Percentiles rank a stretch among this genome's conserved stretches.
These are phyloP conservation scores for Nicotiana sylvestris DNA, from an alignment of 257 asterid species.

Conservation along the genomic window DNA sequence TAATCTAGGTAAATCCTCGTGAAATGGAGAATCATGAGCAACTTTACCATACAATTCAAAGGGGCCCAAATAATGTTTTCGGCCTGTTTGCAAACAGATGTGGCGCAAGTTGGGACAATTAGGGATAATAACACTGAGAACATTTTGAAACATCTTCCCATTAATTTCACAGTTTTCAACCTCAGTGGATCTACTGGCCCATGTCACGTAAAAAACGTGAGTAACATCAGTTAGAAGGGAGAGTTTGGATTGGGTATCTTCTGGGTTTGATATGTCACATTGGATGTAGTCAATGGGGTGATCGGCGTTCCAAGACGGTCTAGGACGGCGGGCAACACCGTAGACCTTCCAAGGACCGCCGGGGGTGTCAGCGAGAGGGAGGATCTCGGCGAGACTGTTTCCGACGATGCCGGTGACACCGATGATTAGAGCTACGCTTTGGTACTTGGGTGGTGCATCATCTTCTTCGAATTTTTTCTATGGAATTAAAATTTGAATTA, in stretches of 20 bases:
- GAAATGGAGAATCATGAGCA: constrained; percentile 62
- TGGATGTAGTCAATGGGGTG: constrained; percentile 66
- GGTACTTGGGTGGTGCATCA: constrained; percentile 52
- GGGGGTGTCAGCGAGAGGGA: constrained; percentile 92
- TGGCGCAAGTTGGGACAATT: constrained; percentile 66
- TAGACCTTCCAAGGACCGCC: constrained; percentile 98
- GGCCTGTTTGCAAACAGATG: constrained; percentile 71
- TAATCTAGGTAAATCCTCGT: constrained; percentile 74
- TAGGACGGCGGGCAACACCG: constrained; percentile 86
- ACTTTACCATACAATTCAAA: constrained; percentile 42
- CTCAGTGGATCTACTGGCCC: constrained; percentile 64
- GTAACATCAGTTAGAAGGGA: constrained; percentile 61
- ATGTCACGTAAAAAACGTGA: constrained; percentile 73
- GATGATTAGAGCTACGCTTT: constrained; percentile 76
- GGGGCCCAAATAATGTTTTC: constrained; percentile 78
- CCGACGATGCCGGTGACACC: constrained; percentile 98
- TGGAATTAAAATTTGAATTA: neutral
- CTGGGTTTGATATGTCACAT: constrained; percentile 60
- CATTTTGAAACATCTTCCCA: constrained; percentile 66
- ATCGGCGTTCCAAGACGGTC: constrained; percentile 80
- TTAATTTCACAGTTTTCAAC: constrained; percentile 65
- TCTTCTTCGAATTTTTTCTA: constrained; percentile 68
- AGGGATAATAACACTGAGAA: constrained; percentile 53
- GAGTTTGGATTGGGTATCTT: constrained; percentile 51
- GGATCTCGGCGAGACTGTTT: constrained; percentile 90